phyloP scores from a whole-genome alignment of 805 yeast genomes.

The Pichia cephalocereana region DNA sequence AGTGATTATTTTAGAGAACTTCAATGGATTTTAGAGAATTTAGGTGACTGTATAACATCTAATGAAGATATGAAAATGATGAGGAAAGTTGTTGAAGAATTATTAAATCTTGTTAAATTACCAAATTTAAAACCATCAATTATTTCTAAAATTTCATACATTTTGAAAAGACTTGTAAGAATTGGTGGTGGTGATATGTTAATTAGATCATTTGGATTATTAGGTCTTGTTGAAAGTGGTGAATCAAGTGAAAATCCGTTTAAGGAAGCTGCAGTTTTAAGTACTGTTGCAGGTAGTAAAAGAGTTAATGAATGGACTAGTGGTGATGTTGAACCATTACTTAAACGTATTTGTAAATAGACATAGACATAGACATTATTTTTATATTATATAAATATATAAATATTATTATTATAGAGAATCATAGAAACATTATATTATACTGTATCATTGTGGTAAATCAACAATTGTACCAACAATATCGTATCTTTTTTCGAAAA shows the following conservation, averaged over 20 bases:
- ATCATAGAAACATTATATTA: neutral
- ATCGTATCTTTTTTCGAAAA: constrained; percentile 48
- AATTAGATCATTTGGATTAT: constrained; percentile 47
- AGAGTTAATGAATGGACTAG: constrained; percentile 45
- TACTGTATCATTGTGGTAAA: neutral
- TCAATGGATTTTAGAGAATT: constrained; percentile 52
- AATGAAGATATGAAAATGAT: constrained; percentile 45
- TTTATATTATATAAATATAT: neutral
- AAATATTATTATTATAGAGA: no score
- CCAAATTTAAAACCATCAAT: constrained; percentile 35
- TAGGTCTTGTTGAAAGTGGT: constrained; percentile 32
- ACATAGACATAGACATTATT: neutral
- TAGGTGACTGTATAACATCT: constrained; percentile 39
- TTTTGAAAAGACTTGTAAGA: constrained; percentile 40
- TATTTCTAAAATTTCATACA: constrained; percentile 30
- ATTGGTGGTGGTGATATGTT: constrained; percentile 49
- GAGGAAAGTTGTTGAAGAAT: constrained; percentile 56
- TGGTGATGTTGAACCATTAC: constrained; percentile 36
- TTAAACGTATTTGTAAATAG: constrained; percentile 19
- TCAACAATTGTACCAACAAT: constrained; percentile 31
- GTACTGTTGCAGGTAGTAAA: constrained; percentile 28
- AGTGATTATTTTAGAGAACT: constrained; percentile 49
- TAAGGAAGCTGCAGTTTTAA: constrained; percentile 34
- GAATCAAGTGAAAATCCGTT: constrained; percentile 50
- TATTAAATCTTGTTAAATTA: constrained; percentile 43